phyloP scores from a whole-genome alignment of 2,329 filamentous ascomycete genomes.

The Helminthosporium solani region DNA sequence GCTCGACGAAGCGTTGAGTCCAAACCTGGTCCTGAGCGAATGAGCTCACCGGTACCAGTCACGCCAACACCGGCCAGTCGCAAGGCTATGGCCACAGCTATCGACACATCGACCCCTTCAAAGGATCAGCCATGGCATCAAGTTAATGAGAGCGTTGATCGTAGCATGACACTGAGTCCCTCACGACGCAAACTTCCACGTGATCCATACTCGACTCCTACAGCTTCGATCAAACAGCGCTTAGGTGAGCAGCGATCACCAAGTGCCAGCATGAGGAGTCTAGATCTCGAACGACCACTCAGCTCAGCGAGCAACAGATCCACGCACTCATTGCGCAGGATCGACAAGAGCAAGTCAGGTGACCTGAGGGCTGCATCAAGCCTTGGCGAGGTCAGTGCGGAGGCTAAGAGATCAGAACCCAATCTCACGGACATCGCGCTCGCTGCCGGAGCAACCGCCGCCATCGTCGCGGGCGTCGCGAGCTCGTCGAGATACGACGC shows the following conservation, averaged over 20 bases:
- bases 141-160: conserved; percentile 48
- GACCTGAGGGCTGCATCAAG: conserved; percentile 71
- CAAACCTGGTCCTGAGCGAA: conserved; percentile 36
- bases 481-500: conserved; percentile 66
- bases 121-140: conserved; percentile 45
- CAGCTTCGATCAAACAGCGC: conserved; percentile 39
- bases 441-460: conserved; percentile 39
- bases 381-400: conserved; percentile 52
- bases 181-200: conserved; percentile 32
- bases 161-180: conserved; percentile 40
- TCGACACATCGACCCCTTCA: conserved; percentile 23
- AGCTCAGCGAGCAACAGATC: conserved; percentile 60
- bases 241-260: conserved; percentile 38
- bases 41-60: conserved; percentile 32
- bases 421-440: conserved; percentile 34
- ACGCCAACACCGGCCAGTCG: conserved; percentile 33
- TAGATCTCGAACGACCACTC: conserved; percentile 58
- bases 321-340: conserved; percentile 69
- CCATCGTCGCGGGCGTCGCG: conserved; percentile 47
- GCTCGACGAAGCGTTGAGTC: conserved; percentile 31
- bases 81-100: conserved; percentile 25
- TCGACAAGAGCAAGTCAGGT: conserved; percentile 67
- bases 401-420: conserved; percentile 36
- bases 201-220: conserved; percentile 38
- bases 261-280: conserved; percentile 45